Conservation (phyloP, 257 asterid genomes). For the Solanum arcanum region DNA sequence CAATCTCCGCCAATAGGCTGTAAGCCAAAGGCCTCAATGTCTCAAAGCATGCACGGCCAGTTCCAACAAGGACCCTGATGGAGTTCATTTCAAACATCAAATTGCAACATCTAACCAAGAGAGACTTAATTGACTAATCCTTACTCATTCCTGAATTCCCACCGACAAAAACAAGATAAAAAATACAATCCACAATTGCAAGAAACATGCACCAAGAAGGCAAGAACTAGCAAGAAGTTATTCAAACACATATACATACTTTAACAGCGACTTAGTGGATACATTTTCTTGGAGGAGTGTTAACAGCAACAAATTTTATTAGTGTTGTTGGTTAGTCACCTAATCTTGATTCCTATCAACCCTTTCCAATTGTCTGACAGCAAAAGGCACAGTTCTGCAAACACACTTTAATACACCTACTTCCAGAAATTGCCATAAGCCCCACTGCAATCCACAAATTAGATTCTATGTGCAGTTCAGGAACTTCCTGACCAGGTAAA, state of each 20-base stretch:
- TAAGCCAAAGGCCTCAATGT: constrained; percentile 96
- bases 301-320: neutral
- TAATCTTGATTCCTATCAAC: neutral
- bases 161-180: neutral
- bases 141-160: neutral
- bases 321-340: neutral
- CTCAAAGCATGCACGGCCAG: constrained; percentile 97
- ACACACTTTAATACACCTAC: neutral
- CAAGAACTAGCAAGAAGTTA: neutral
- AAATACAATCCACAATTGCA: neutral
- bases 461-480: neutral
- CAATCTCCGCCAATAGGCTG: constrained; percentile 97
- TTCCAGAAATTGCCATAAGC: neutral
- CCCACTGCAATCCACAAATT: neutral
- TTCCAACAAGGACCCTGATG: constrained; percentile 96
- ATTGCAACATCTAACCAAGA: neutral
- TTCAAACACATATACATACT: neutral
- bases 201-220: neutral
- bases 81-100: constrained; percentile 11
- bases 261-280: neutral
- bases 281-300: neutral
- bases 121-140: neutral
- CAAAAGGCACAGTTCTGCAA: neutral
- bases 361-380: neutral
- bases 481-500: neutral